phyloP scores from a whole-genome alignment of 2,329 filamentous ascomycete species.

The Ophiosphaerella herpotricha region DNA sequence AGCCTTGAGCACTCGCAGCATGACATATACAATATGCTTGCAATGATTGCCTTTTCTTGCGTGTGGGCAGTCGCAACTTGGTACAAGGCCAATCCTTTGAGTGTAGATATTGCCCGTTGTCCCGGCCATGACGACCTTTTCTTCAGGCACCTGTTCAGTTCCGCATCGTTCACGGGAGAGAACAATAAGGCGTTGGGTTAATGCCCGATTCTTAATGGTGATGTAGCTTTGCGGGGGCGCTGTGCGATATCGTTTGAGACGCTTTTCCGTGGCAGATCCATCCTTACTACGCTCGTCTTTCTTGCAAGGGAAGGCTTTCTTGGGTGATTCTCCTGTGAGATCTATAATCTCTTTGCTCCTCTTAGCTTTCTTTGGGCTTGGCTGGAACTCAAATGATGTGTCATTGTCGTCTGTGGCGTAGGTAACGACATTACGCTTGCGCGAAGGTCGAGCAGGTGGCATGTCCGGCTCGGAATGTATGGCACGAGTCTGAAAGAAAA shows the following conservation, averaged over 20 bases:
- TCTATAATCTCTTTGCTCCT: conserved; percentile 11
- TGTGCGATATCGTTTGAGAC: conserved; percentile 35
- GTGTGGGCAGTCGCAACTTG: conserved; percentile 62
- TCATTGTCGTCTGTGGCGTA: conserved; percentile 14
- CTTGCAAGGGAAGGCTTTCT: conserved; percentile 19
- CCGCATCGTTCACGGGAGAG: conserved; percentile 55
- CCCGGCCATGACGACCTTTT: conserved; percentile 63
- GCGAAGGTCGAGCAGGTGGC: conserved; percentile 4
- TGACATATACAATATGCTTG: conserved; percentile 67
- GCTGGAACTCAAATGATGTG: conserved; percentile 1
- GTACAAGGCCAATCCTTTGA: conserved; percentile 57
- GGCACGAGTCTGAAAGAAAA: background rate
- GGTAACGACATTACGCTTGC: conserved; percentile 28
- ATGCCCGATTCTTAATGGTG: conserved; percentile 54
- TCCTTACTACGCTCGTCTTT: conserved; percentile 20
- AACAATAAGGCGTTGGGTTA: conserved; percentile 62
- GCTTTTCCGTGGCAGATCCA: conserved; percentile 34
- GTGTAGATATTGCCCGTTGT: conserved; percentile 67
- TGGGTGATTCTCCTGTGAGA: conserved; percentile 12
- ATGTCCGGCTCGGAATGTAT: conserved; percentile 3
- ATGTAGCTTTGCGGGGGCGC: conserved; percentile 54
- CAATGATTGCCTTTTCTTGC: conserved; percentile 62
- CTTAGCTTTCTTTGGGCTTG: conserved; percentile 9
- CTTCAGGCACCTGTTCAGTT: conserved; percentile 53
- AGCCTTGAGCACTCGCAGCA: conserved; percentile 62